A percentile compares a stretch with the other conserved stretches of the same genome.
Conservation (phyloP, 768 basidiomycete genomes). For the Nevesoporus exiguus region DNA sequence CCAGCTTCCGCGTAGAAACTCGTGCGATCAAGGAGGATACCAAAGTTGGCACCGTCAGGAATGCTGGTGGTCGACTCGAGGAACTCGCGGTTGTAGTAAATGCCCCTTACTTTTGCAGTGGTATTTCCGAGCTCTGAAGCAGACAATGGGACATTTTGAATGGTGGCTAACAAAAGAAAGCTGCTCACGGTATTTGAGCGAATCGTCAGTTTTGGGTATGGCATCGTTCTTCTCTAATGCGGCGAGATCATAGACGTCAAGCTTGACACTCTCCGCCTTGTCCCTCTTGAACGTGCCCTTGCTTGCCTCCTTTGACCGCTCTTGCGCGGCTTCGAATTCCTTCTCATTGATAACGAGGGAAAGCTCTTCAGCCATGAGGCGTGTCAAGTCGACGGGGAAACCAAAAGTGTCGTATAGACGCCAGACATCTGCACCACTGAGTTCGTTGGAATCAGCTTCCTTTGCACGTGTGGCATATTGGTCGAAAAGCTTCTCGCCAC, state of each 20-base stretch:
- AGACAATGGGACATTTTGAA: constrained; percentile 1
- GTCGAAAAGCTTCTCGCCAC: constrained; percentile 94
- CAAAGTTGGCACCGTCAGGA: constrained; percentile 67
- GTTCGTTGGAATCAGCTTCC: constrained; percentile 56
- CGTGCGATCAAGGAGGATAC: constrained; percentile 85
- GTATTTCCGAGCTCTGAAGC: constrained; percentile 71
- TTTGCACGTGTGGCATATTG: constrained; percentile 72
- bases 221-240: constrained; percentile 70
- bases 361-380: constrained; percentile 95
- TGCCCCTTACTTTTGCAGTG: constrained; percentile 70
- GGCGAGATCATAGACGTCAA: constrained; percentile 94
- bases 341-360: constrained; percentile 79
- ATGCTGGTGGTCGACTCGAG: constrained; percentile 61
- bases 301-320: constrained; percentile 86
- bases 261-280: constrained; percentile 66
- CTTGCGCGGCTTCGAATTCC: constrained; percentile 88
- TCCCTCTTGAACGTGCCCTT: constrained; percentile 78
- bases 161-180: not conserved
- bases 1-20: constrained; percentile 98
- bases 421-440: constrained; percentile 95
- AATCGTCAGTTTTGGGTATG: constrained; percentile 92
- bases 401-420: constrained; percentile 96
- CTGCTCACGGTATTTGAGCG: constrained; percentile 79
- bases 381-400: constrained; percentile 95
- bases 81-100: constrained; percentile 82